Evolutionary conservation across 2,329 filamentous ascomycete genomes (phyloP), one percentile per base, ranked within the genome.

Genomic region (Aspergillus glaucus): DNA sequence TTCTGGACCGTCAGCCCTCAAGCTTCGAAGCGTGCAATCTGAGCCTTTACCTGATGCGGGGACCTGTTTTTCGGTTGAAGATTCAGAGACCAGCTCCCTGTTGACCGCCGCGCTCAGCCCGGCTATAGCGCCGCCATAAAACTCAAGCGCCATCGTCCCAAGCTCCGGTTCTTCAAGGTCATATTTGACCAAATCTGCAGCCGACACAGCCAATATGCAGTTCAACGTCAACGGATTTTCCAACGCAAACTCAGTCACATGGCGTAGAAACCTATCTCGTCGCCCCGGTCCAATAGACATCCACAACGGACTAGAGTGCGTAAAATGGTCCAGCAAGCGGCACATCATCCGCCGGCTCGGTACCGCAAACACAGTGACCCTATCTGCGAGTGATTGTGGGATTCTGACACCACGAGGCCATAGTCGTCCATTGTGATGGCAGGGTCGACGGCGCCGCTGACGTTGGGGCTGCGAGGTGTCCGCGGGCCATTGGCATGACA

Each of bases 101-200:
- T 15, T 24, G 28, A 41, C n/a, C 6, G 41, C 42, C 4, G 10
- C 44, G 15, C 41, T 37, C 6, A 52, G 24, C 6, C 34, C 45
- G 3, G 47, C 34, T 4, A 52, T 17, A 2, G 50, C 43, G 10
- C 43, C 6, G 1, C 47, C 50, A 14, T 49, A 52, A 9, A 44
- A 49, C 19, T 52, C 50, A 10, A 49, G 19, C 2, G 50, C 44
- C 3, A 47, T 44, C 3, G 28, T 40, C 15, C 45, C 22, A 5
- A 52, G 14, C 24, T 42, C 39, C 17, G 43, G 39, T 22, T 41
- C 32, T 14, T 43, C 21, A 14, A 32, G n/a, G 15, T 46, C 24
- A 28, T 49, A 52, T 22, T 52, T 52, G 4, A 47, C 15, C 14
- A 49, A 17, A 24, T 52, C 50, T 22, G 32, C 44, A 4, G 50